Conservation (phyloP, 148 eudicot species). For the Dianthus caryophyllus region DNA sequence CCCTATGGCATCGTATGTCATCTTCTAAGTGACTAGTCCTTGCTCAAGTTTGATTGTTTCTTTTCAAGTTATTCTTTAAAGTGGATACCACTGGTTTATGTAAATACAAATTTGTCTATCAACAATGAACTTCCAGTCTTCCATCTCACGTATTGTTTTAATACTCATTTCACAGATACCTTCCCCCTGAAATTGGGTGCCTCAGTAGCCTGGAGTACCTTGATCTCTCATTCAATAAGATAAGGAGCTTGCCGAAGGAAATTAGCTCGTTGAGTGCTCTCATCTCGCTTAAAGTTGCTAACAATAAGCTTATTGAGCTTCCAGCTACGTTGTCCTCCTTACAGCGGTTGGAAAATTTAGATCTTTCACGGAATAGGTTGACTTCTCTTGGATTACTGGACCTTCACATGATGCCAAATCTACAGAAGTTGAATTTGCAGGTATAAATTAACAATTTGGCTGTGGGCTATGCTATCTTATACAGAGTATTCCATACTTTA, state of each 20-base stretch:
- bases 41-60: neutral
- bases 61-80: neutral
- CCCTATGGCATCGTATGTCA: neutral
- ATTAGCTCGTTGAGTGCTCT: conserved; percentile 56
- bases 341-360: conserved; percentile 65
- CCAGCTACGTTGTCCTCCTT: conserved; percentile 66
- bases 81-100: neutral
- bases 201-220: conserved; percentile 69
- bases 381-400: conserved; percentile 62
- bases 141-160: neutral
- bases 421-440: conserved; percentile 75
- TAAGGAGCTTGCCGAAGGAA: conserved; percentile 77
- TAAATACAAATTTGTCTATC: neutral
- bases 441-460: conserved; percentile 28
- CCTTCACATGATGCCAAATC: conserved; percentile 64
- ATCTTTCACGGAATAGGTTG: conserved; percentile 78
- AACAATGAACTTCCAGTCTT: neutral
- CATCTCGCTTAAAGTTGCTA: conserved; percentile 61
- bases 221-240: conserved; percentile 85
- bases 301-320: conserved; percentile 70
- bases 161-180: conserved; percentile 53
- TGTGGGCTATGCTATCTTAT: neutral
- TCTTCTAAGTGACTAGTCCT: neutral
- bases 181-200: conserved; percentile 88
- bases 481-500: neutral